Conservation (phyloP, 805 yeast species). For the Metschnikowia lachancei region DNA sequence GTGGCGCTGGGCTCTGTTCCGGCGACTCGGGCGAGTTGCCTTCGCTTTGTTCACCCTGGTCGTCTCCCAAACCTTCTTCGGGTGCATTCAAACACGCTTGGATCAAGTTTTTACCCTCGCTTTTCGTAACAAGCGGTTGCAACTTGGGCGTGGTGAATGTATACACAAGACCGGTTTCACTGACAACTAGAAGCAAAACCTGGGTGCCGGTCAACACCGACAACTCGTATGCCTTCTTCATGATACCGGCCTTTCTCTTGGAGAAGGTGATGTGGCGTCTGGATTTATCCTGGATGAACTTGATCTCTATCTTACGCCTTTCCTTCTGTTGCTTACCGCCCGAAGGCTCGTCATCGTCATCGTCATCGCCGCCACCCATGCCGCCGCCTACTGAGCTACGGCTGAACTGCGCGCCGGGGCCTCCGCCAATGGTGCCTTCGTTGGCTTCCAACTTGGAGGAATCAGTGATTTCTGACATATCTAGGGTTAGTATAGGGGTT, state of each 20-base stretch:
- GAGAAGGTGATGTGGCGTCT: slow-evolving; percentile 97
- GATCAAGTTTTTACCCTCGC: slow-evolving; percentile 94
- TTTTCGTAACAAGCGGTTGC: slow-evolving; percentile 95
- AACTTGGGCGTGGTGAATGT: slow-evolving; percentile 98
- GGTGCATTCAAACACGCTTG: slow-evolving; percentile 98
- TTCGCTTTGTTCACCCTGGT: slow-evolving; percentile 53
- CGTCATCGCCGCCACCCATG: slow-evolving; percentile 41
- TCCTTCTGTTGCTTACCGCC: slow-evolving; percentile 53
- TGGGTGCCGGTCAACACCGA: slow-evolving; percentile 97
- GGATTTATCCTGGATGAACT: slow-evolving; percentile 95
- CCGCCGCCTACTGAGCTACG: slow-evolving; percentile 23
- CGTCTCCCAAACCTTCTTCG: slow-evolving; percentile 73
- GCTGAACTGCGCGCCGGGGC: slow-evolving; percentile 23
- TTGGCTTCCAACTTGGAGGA: slow-evolving; percentile 35
- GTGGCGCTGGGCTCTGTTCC: slow-evolving; percentile 39
- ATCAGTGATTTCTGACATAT: slow-evolving; percentile 42
- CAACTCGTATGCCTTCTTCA: slow-evolving; percentile 99
- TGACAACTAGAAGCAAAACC: slow-evolving; percentile 87
- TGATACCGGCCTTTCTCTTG: slow-evolving; percentile 97
- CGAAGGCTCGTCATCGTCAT: slow-evolving; percentile 49
- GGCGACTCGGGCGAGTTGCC: slow-evolving; percentile 44
- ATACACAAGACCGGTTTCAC: slow-evolving; percentile 97
- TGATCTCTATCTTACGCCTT: slow-evolving; percentile 89
- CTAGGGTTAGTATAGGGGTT: slow-evolving; percentile 6
- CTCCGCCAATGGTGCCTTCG: slow-evolving; percentile 25